phyloP scores from a whole-genome alignment of 345 rosid genomes.

The Salix arbutifolia region DNA sequence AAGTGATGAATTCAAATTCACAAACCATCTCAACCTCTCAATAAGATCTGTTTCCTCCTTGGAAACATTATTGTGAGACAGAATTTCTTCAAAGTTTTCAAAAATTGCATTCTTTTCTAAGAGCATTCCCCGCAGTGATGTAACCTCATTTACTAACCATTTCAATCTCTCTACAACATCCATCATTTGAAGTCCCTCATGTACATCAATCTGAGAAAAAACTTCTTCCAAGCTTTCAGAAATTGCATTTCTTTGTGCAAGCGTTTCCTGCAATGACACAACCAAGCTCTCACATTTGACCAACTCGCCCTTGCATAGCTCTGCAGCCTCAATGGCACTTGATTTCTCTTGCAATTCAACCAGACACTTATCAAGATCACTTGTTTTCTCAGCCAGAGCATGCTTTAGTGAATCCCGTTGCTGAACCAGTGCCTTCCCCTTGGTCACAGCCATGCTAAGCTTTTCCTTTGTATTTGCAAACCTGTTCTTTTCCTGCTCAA shows the following conservation, averaged over 20 bases:
- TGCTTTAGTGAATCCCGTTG: slow-evolving; percentile 78
- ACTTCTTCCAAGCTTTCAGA: slow-evolving; percentile 54
- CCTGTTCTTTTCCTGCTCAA: slow-evolving; percentile 73
- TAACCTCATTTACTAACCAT: slow-evolving; percentile 32
- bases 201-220: slow-evolving; percentile 40
- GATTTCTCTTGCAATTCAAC: slow-evolving; percentile 59
- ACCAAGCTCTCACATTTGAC: slow-evolving; percentile 44
- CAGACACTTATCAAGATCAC: slow-evolving; percentile 68
- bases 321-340: slow-evolving; percentile 52
- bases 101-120: slow-evolving; percentile 7
- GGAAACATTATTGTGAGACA: slow-evolving; percentile 10
- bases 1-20: slow-evolving; percentile 13
- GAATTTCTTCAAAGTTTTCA: slow-evolving; percentile 17
- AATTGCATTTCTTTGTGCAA: slow-evolving; percentile 42
- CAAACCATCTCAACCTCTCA: slow-evolving; percentile 20
- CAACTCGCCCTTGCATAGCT: slow-evolving; percentile 52
- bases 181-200: slow-evolving; percentile 51
- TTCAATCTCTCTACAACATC: slow-evolving; percentile 53
- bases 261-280: slow-evolving; percentile 60
- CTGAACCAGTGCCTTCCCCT: slow-evolving; percentile 94
- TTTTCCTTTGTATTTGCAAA: slow-evolving; percentile 82
- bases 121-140: slow-evolving; percentile 15
- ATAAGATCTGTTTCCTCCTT: slow-evolving; percentile 18
- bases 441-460: slow-evolving; percentile 91
- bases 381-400: slow-evolving; percentile 59